Evolutionary conservation across 805 yeast genomes (phyloP).

Genomic region (Yamadazyma philogaea): DNA sequence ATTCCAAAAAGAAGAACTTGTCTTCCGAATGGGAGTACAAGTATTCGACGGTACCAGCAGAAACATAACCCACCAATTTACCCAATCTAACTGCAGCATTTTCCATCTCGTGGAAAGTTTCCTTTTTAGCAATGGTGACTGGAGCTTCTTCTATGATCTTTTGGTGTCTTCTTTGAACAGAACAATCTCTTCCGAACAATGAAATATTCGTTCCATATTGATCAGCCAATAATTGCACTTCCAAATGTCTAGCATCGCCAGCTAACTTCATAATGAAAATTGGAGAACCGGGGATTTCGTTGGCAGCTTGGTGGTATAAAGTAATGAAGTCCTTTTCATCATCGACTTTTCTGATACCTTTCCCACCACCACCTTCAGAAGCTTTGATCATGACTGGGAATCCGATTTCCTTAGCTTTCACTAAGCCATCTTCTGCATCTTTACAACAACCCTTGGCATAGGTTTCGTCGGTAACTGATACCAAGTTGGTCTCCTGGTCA

Average conservation of each 20-base stretch:
- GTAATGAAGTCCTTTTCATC: conserved; percentile 71
- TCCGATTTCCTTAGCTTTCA: conserved; percentile 81
- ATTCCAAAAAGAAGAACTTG: conserved; percentile 92
- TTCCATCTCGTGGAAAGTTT: conserved; percentile 89
- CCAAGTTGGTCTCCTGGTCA: conserved; percentile 70
- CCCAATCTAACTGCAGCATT: conserved; percentile 97
- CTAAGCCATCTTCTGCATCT: conserved; percentile 84
- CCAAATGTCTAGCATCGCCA: conserved; percentile 96
- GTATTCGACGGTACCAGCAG: conserved; percentile 99
- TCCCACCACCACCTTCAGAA: conserved; percentile 99
- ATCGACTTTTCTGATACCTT: conserved; percentile 97
- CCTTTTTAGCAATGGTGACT: conserved; percentile 85
- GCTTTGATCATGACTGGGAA: conserved; percentile 99
- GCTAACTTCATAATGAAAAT: conserved; percentile 97
- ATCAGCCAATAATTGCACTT: conserved; percentile 96
- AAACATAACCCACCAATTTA: conserved; percentile 93
- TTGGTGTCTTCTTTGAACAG: conserved; percentile 99
- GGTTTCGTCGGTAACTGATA: conserved; percentile 80
- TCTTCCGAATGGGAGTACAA: conserved; percentile 91
- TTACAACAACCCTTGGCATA: conserved; percentile 87
- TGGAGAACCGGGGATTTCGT: conserved; percentile 98
- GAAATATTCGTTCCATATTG: conserved; percentile 98
- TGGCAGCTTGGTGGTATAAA: conserved; percentile 88
- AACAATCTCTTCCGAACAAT: conserved; percentile 97
- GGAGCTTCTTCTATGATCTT: conserved; percentile 99